These are phyloP conservation scores for Huntiella omanensis DNA, from an alignment of 2,329 filamentous ascomycete genomes.

Conservation along the genomic window DNA sequence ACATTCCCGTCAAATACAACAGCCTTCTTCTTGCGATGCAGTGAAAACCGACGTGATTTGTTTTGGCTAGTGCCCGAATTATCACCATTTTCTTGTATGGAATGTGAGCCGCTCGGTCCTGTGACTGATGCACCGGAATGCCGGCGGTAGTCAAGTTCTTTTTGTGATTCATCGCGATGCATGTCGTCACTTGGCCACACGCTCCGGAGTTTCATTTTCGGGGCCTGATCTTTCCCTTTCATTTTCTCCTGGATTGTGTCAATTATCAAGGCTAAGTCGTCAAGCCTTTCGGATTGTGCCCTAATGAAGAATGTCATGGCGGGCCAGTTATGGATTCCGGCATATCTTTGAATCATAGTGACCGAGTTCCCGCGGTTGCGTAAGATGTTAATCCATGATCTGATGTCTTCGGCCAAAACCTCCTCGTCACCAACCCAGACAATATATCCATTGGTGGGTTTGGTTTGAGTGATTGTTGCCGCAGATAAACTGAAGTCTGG, in stretches of 20 bases:
- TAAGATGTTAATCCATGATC: slow-evolving; percentile 26
- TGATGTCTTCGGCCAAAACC: slow-evolving; percentile 54
- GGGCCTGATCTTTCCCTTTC: too few relatives aligned
- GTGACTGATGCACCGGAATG: too few relatives aligned
- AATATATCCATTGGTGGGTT: slow-evolving; percentile 45
- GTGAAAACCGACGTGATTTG: slow-evolving; percentile 5
- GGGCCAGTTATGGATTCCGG: slow-evolving; percentile 67
- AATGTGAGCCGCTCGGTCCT: too few relatives aligned
- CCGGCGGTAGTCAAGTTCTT: too few relatives aligned
- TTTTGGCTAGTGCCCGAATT: not conserved
- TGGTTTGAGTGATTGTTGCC: not conserved
- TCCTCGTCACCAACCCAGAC: slow-evolving; percentile 61
- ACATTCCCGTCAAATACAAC: not conserved
- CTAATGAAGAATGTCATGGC: slow-evolving; percentile 44
- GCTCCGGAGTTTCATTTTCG: too few relatives aligned
- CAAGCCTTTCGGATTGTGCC: slow-evolving; percentile 28
- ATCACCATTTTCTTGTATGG: not conserved
- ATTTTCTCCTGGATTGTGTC: slow-evolving; percentile 16
- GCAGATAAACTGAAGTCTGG: not conserved
- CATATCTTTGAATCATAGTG: slow-evolving; percentile 39
- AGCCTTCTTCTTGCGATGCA: slow-evolving; percentile 4
- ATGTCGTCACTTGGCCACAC: too few relatives aligned
- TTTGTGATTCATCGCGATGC: too few relatives aligned
- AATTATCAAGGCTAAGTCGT: slow-evolving; percentile 28
- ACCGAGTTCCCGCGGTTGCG: slow-evolving; percentile 26